Evolutionary conservation across 2,329 filamentous ascomycete species (phyloP), one percentile per base, ranked within the genome.

Genomic region (Xylaria sp.): DNA sequence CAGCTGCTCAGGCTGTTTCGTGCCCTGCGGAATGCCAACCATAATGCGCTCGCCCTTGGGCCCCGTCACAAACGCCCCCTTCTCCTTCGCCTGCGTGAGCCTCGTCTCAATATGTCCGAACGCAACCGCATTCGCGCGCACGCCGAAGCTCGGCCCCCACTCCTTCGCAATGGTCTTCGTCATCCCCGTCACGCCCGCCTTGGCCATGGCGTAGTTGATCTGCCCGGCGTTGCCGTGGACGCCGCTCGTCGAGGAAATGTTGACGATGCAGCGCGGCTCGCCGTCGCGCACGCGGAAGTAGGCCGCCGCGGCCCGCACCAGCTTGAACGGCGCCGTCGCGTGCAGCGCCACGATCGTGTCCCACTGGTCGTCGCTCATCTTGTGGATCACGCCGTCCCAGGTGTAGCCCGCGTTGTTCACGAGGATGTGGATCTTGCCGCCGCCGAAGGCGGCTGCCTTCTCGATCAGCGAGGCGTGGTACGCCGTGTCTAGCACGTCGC

Each of bases 351-450:
- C 83, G 79, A 97, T 97, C 60, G 91, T 94, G 71, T 96, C 91
- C 93, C 93, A 97, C 85, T 97, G 93, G 83, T 93, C 93, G 84
- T 97, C 93, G 18, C 90, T 92, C 85, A 94, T 95, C 86, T 96
- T 97, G 85, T 97, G 93, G 74, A 97, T 94, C 48, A 97, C 93
- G 7, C 91, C 94, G 80, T 97, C 94, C 93, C 94, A 97, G 0
- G 94, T 97, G 82, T 93, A 97, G 51, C 93, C 94, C 0, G 94
- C 94, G 79, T 97, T 97, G 82, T 97, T 97, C 69, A 97, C 92
- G 66, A 97, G 91, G 78, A 96, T 92, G 80, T 97, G 92, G 71
- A 97, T 94, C 85, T 97, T 97, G 77, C 93, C 94, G 72, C 87
- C 84, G 68, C 94, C 94, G 78, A 97, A 97, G 57, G 90, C 91